Evolutionary conservation across 805 yeast species (phyloP).

Genomic region (Vanderwaltozyma polyspora): DNA sequence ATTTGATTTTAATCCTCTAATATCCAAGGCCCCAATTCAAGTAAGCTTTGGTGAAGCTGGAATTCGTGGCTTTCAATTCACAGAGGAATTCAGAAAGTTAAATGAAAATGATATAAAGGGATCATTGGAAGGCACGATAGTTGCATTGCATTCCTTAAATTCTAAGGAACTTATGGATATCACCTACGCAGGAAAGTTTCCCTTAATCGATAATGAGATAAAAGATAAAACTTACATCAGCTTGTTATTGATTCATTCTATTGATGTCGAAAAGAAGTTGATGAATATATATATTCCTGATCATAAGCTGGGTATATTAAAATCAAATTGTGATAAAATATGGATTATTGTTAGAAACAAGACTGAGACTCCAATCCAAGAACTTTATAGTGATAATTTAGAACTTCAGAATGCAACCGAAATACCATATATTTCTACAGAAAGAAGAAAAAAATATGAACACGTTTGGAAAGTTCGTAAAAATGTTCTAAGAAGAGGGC

Average conservation of each 20-base stretch:
- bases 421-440: conserved; percentile 37
- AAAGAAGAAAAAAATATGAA: conserved; percentile 34
- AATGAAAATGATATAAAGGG: conserved; percentile 26
- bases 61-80: conserved; percentile 27
- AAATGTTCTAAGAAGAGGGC: conserved; percentile 40
- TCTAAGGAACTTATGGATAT: conserved; percentile 3
- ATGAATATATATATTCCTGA: conserved; percentile 50
- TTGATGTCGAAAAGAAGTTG: conserved; percentile 30
- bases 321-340: conserved; percentile 14
- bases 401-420: conserved; percentile 7
- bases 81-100: conserved; percentile 26
- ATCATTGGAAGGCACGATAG: conserved; percentile 28
- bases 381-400: conserved; percentile 28
- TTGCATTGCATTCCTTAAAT: conserved; percentile 20
- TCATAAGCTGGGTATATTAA: conserved; percentile 5
- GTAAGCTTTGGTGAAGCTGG: conserved; percentile 31
- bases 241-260: conserved; percentile 55
- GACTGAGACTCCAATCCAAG: conserved; percentile 54
- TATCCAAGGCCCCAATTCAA: conserved; percentile 31
- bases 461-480: conserved; percentile 49
- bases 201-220: conserved; percentile 10
- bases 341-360: conserved; percentile 48
- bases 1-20: conserved; percentile 36
- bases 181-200: conserved; percentile 14
- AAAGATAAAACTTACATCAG: conserved; percentile 8